Evolutionary conservation across 352 stramenopile genomes (phyloP), one percentile per base, ranked within the genome.

Genomic region (Globisporangium mamillatum): DNA sequence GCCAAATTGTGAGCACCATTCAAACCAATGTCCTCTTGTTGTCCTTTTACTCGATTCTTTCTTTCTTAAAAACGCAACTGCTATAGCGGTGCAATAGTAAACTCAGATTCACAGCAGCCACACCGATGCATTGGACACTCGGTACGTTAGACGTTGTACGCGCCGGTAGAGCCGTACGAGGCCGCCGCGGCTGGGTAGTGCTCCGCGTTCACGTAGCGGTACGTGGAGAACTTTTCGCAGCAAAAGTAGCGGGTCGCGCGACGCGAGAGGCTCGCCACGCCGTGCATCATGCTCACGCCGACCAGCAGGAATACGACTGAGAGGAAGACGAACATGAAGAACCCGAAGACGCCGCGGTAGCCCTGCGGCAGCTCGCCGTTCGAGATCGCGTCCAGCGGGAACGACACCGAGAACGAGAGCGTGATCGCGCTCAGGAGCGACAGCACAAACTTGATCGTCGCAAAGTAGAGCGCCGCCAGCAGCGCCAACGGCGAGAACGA

Each of bases 171-270:
- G 50, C 81, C 81, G 58, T 89, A 89, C 41, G 41, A 50, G 38
- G 72, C 67, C 14, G 75, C 54, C 16, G 65, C 18, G 18, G 68
- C 44, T 7, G 71, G 68, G 34, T 74, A 70, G 66, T 71, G 61
- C 18, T 71, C 67, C 20, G 57, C 29, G 55, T 78, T 46, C 25
- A 80, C 67, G 48, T 82, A 81, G 44, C 77, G 71, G 67, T 88
- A 82, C 20, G 76, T 78, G 14, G 72, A 76, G 55, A 85, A 87
- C 61, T 77, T 79, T 52, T 91, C 83, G 61, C 81, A 90, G 74
- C 81, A 90, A 67, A 91, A 91, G 71, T 81, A 88, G 53, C 81
- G 79, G 32, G 83, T 90, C 5, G 80, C 77, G 36, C 70, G 60
- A 38, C 72, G 74, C 34, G 80, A 88, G 10, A 89, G 61, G 6